Conservation (phyloP, 306 rosid species). For the Vicia sativa region DNA sequence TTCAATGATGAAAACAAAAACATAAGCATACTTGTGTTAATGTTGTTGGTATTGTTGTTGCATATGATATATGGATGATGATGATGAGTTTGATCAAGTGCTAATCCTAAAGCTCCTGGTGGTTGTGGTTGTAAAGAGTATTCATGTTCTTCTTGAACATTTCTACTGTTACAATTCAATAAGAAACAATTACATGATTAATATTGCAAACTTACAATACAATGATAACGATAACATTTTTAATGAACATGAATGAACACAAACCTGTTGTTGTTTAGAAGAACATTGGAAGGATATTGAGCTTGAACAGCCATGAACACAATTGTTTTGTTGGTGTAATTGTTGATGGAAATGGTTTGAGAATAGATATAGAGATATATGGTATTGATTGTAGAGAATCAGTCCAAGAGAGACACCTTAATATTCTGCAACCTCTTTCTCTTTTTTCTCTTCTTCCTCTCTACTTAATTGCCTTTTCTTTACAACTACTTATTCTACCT, state of each 20-base stretch:
- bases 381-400: constrained; percentile 61
- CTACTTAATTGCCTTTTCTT: constrained; percentile 56
- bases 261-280: constrained; percentile 37
- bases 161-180: constrained; percentile 45
- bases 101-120: constrained; percentile 22
- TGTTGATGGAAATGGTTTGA: neutral
- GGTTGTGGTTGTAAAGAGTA: constrained; percentile 62
- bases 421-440: constrained; percentile 45
- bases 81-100: constrained; percentile 56
- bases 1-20: neutral
- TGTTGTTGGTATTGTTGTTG: too few species aligned
- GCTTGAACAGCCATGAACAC: constrained; percentile 88
- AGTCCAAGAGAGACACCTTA: constrained; percentile 78
- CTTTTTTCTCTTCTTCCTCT: constrained; percentile 43
- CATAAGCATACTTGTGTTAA: constrained; percentile 51
- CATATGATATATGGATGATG: constrained; percentile 43
- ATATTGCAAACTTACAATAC: too few species aligned
- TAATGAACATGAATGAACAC: too few species aligned
- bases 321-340: constrained; percentile 4
- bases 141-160: constrained; percentile 67
- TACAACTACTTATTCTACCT: constrained; percentile 38
- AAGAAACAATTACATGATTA: too few species aligned
- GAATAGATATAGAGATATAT: constrained; percentile 49
- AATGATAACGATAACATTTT: too few species aligned
- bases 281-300: constrained; percentile 86